Percentiles rank a stretch among this genome's conserved stretches.
Evolutionary conservation across 2,329 filamentous ascomycete genomes (phyloP).

Genomic region (Balansia obtecta): DNA sequence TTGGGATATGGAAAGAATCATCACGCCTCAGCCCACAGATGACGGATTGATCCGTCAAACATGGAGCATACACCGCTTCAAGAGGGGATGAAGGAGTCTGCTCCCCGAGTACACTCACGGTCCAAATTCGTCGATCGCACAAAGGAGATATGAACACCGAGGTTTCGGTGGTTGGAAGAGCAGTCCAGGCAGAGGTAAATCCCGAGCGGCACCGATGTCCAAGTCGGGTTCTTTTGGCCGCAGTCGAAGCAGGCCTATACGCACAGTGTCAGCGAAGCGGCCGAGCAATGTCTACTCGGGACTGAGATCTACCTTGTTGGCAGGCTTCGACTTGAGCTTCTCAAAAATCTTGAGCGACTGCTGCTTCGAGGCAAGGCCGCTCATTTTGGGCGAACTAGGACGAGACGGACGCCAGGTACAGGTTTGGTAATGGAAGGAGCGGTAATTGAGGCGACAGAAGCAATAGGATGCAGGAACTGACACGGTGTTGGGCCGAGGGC

Average conservation of each 20-base stretch:
- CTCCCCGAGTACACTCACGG: constrained; percentile 47
- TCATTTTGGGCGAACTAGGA: constrained; percentile 35
- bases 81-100: not conserved
- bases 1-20: constrained; percentile 4
- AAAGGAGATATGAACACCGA: constrained; percentile 98
- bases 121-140: constrained; percentile 97
- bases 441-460: not conserved
- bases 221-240: constrained; percentile 92
- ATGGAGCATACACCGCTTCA: too few relatives aligned
- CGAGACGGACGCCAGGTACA: not conserved
- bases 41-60: constrained; percentile 1
- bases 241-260: constrained; percentile 93
- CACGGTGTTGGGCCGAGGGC: not conserved
- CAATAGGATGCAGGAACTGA: not conserved
- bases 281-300: not conserved
- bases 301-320: constrained; percentile 65
- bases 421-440: not conserved
- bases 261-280: not conserved
- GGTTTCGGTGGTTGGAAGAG: constrained; percentile 90
- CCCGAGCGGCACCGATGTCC: constrained; percentile 93
- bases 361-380: constrained; percentile 70
- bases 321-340: constrained; percentile 86
- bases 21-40: not conserved
- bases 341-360: constrained; percentile 96
- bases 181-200: constrained; percentile 98